A percentile compares a stretch with the other conserved stretches of the same genome.
phyloP scores from a whole-genome alignment of 176 grass and related monocot species.

The Pontederia paniculata region DNA sequence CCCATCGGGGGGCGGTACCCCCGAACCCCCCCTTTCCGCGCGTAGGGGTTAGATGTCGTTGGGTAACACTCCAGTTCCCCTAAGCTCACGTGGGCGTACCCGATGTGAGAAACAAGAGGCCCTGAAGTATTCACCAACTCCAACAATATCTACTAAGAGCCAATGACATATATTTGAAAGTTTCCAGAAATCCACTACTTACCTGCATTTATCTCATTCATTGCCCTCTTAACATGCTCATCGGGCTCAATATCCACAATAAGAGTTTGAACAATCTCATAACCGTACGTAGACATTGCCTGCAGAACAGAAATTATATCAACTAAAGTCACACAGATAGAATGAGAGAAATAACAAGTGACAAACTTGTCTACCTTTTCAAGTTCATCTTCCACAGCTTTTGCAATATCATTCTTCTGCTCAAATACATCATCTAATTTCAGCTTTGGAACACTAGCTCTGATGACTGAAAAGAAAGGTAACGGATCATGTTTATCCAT shows the following conservation, averaged over 20 bases:
- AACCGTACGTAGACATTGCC: conserved; percentile 12
- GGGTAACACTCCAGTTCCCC: too few relatives aligned
- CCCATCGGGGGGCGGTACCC: too few relatives aligned
- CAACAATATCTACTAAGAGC: too few relatives aligned
- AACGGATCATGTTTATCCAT: background rate
- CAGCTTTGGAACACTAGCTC: conserved; percentile 10
- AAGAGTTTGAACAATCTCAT: conserved; percentile 10
- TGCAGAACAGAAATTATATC: too few relatives aligned
- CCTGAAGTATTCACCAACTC: too few relatives aligned
- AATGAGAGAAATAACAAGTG: too few relatives aligned
- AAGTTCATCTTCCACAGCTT: conserved; percentile 6
- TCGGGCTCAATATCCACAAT: conserved; percentile 9
- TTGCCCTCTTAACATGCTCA: conserved; percentile 6
- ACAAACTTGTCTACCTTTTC: background rate
- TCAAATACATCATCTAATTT: conserved; percentile 9
- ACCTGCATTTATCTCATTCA: conserved; percentile 15
- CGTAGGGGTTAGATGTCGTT: too few relatives aligned
- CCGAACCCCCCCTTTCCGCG: too few relatives aligned
- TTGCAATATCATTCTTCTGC: conserved; percentile 15
- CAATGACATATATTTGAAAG: background rate
- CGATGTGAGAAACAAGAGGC: too few relatives aligned
- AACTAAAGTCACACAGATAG: too few relatives aligned
- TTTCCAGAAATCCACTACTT: background rate
- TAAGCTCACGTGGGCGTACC: too few relatives aligned
- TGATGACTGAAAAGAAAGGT: background rate